phyloP scores from a whole-genome alignment of 306 rosid genomes.

The Inga laurina region DNA sequence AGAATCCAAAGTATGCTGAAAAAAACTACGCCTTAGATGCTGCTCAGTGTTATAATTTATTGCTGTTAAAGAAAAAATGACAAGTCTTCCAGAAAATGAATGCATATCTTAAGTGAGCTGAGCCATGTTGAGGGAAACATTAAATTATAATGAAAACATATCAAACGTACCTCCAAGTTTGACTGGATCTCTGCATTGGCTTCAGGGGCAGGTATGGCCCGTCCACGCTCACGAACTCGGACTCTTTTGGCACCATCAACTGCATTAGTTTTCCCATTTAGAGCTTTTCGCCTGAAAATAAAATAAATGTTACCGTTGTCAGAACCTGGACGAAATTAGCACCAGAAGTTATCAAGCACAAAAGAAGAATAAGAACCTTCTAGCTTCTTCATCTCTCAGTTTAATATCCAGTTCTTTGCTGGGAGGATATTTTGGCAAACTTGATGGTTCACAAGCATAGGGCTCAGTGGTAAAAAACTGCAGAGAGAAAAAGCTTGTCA shows the following conservation, averaged over 20 bases:
- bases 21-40: conserved; percentile 13
- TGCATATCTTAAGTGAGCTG: background rate
- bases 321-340: conserved; percentile 27
- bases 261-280: conserved; percentile 57
- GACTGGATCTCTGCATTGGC: conserved; percentile 83
- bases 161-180: conserved; percentile 70
- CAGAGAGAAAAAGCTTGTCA: conserved; percentile 34
- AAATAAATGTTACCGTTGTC: conserved; percentile 24
- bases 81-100: conserved; percentile 1
- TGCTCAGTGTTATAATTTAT: conserved; percentile 1
- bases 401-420: conserved; percentile 86
- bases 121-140: background rate
- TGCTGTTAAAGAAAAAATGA: background rate
- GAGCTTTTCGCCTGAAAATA: conserved; percentile 66
- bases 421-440: conserved; percentile 84
- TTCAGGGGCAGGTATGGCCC: conserved; percentile 84
- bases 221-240: conserved; percentile 64
- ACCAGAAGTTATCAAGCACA: conserved; percentile 18
- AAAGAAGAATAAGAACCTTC: conserved; percentile 55
- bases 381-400: conserved; percentile 80
- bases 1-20: conserved; percentile 33
- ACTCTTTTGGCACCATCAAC: conserved; percentile 65
- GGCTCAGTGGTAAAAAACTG: conserved; percentile 84
- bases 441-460: conserved; percentile 76
- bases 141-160: background rate